These are phyloP conservation scores for Neurospora sublineolata DNA, from an alignment of 495 filamentous ascomycete species.

Conservation along the genomic window DNA sequence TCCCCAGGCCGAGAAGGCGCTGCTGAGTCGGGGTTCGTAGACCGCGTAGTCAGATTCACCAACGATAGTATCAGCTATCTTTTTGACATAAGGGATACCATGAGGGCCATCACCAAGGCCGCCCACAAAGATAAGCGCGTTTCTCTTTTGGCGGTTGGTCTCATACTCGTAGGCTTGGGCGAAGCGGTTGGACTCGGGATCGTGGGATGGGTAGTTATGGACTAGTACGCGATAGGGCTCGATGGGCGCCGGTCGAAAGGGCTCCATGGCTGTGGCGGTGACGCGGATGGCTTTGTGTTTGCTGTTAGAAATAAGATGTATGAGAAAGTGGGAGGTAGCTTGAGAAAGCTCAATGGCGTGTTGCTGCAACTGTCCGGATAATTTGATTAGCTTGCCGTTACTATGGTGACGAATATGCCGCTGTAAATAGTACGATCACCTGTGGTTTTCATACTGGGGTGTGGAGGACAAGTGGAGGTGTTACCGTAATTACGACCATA, in stretches of 20 bases:
- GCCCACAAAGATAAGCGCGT: conserved; percentile 73
- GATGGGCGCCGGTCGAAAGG: not conserved
- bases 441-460: not conserved
- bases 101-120: conserved; percentile 74
- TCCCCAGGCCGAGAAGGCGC: conserved; percentile 64
- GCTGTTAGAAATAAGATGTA: not conserved
- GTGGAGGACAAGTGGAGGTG: not conserved
- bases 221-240: not conserved
- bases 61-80: conserved; percentile 44
- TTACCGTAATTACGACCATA: not conserved
- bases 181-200: not conserved
- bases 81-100: conserved; percentile 55
- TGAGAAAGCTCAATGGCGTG: not conserved
- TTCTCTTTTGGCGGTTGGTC: conserved; percentile 15
- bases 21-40: conserved; percentile 32
- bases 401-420: not conserved
- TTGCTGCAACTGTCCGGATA: not conserved
- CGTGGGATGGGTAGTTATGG: not conserved
- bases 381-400: not conserved
- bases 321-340: not conserved
- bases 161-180: not conserved
- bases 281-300: not conserved
- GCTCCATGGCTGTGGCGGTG: not conserved
- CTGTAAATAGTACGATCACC: not conserved
- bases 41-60: conserved; percentile 19